A percentile compares a stretch with the other conserved stretches of the same genome.
Evolutionary conservation across 2,329 filamentous ascomycete genomes (phyloP).

Genomic region (Penicillium paneum): DNA sequence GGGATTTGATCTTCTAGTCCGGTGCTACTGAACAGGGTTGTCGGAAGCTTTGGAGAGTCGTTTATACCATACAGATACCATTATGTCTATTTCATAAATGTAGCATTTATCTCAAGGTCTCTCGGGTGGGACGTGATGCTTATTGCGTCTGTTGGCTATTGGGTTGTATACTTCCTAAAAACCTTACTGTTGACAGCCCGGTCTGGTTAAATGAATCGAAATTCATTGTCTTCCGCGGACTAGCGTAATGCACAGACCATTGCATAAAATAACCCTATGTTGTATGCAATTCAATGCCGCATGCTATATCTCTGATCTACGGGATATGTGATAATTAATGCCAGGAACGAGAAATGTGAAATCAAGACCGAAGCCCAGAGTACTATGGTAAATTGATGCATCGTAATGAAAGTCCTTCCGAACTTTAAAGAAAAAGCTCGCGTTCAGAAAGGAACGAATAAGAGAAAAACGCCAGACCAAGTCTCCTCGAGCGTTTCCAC

Average conservation of each 20-base stretch:
- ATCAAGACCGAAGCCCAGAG: not conserved
- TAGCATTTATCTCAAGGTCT: not conserved
- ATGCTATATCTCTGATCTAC: not conserved
- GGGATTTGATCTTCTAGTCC: constrained; percentile 64
- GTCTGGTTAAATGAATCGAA: not conserved
- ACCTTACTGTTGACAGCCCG: not conserved
- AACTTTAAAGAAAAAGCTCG: not conserved
- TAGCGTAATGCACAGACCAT: not conserved
- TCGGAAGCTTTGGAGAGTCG: not conserved
- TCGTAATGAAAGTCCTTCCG: not conserved
- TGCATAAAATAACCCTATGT: not conserved
- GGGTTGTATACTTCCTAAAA: not conserved
- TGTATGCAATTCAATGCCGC: not conserved
- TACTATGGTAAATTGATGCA: not conserved
- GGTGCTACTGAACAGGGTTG: not conserved
- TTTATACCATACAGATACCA: not conserved
- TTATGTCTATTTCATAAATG: not conserved
- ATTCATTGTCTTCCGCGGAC: not conserved
- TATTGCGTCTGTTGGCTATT: not conserved
- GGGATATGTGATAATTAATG: not conserved
- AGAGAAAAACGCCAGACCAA: constrained; percentile 6
- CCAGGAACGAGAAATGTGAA: not conserved
- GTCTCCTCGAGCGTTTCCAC: not conserved
- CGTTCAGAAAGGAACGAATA: not conserved
- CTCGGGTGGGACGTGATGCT: not conserved